Base-by-base conservation (phyloP, 768 basidiomycete species). In the Asterophora lycoperdoides region DNA sequence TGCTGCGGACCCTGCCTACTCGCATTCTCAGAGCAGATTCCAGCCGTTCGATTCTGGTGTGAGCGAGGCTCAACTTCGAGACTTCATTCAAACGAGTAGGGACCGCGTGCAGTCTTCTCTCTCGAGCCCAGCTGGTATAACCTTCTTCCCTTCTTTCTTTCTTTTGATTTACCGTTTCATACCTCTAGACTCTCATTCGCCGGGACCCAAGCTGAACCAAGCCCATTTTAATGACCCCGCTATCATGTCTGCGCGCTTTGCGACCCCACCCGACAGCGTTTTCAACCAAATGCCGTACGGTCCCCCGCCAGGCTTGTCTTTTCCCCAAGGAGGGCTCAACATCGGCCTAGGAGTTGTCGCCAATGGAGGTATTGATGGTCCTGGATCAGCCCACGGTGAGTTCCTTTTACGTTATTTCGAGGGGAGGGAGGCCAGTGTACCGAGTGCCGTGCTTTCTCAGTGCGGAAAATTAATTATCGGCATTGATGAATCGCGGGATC, bases 401-500 rank as follows among this genome's bases (percentile, higher is more conserved):
- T 83, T 59, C 57, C 64, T 71, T 71, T 73, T 62, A 51, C 57
- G 66, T 64, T 68, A 70, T 64, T 67, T 68, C 69, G 65, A 79
- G 83, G 84, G 84, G 86, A 85, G 83, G 86, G 84, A 79, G 84
- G 84, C 75, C 83, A 81, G 78, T 78, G 83, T 89, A 87, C 86
- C 88, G 77, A 89, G 85, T 72, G 69, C 84, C 84, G 82, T 86
- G 75, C 86, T 85, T 87, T 86, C 72, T 74, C 84, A 89, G 86
- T 86, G 82, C 85, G 84, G 83, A 84, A 83, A 79, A 72, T 80
- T 72, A 80, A 79, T 70, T 74, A 81, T 78, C 83, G 78, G 65
- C 78, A 77, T 73, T 87, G 75, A 87, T 73, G 56, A 62, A 69
- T 68, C 69, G 56, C 67, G 67, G 63, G 65, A 67, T 65, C 59